Evolutionary conservation across 352 stramenopile species (phyloP), one percentile per base, ranked within the genome.

Genomic region (Globisporangium mamillatum): DNA sequence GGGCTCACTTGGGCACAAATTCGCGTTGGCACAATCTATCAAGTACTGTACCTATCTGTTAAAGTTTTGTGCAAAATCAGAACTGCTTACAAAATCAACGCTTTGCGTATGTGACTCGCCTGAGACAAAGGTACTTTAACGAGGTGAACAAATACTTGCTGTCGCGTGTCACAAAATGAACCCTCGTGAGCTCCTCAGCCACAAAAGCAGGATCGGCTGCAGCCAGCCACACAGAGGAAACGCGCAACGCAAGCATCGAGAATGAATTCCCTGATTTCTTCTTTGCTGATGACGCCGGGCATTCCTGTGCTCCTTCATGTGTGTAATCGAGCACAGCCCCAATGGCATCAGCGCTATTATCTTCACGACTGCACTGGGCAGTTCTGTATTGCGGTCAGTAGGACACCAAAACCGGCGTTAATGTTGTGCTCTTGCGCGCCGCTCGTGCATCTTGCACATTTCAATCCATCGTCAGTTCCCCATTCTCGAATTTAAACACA

Each of bases 271-370:
- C 55, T 60, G 55, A 60, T 60, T 60, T 60, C 36, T 44, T 12
- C 36, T 60, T 60, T 46, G 29, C 55, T 60, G 27, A 44, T 27
- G 55, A 36, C 55, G 55, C 18, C 27, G 34, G 27, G 27, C 27
- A 12, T 12, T n/a, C 41, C 41, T 48, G 36, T 32, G 29, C 4
- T 32, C 29, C 29, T 32, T 32, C 29, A 4, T 5, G 36, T 16
- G 36, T 44, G 36, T 44, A 44, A 12, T 16, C 12, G 16, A 44
- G 36, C 36, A 44, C 36, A 44, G 16, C 10, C 2, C 16, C 10
- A 14, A 44, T 44, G 36, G 36, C 36, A 44, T 44, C 36, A 44
- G 4, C 36, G 10, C 10, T 44, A 44, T 16, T 44, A 44, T 44
- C 36, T 44, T 44, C 10, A 16, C 36, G 36, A 44, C 3, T 32